Evolutionary conservation across 306 rosid species (phyloP), one percentile per base, ranked within the genome.

Genomic region (Medicago lupulina): DNA sequence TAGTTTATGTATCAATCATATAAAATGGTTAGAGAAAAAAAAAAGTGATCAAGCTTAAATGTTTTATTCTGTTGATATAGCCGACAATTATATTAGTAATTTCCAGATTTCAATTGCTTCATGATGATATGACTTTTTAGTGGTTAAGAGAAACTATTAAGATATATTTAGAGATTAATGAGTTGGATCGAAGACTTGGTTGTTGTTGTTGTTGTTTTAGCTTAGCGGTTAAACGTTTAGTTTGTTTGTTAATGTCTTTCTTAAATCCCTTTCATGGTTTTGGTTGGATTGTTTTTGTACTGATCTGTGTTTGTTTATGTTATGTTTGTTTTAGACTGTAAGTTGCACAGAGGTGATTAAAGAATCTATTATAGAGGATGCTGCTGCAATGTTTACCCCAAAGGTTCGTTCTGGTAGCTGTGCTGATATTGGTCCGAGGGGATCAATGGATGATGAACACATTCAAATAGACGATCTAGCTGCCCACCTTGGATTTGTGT

Each of bases 381-480:
- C 88, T 77, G 71, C 76, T 21, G 69, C 76, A 12, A 83, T 79
- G 6, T 89, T 85, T 84, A 74, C 70, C 17, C 98, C 96, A 0
- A 85, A 75, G 1, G 80, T 93, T 72, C 89, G 89, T 69, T 91
- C 97, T 54, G 98, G 97, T 39, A 86, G 98, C 82, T 83, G 80
- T 64, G 77, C 86, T 18, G 96, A 88, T 75, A 89, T 93, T 83
- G 97, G 98, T 73, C 77, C 82, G 2, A 82, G 93, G 69, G 44
- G 44, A 28, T 88, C 88, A 17, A 93, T 93, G 98, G 98, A 93
- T 0, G 98, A 93, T 43, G 97, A 93, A 47, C 98, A 93, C 86
- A 85, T 93, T 61, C 80, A 40, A 38, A 86, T 93, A 0, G 98
- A 93, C 54, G 90, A 93, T 79, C 83, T 93, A 28, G 89, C 98